Conservation (phyloP, 805 yeast genomes). For the Saccharomycopsis fermentans region DNA sequence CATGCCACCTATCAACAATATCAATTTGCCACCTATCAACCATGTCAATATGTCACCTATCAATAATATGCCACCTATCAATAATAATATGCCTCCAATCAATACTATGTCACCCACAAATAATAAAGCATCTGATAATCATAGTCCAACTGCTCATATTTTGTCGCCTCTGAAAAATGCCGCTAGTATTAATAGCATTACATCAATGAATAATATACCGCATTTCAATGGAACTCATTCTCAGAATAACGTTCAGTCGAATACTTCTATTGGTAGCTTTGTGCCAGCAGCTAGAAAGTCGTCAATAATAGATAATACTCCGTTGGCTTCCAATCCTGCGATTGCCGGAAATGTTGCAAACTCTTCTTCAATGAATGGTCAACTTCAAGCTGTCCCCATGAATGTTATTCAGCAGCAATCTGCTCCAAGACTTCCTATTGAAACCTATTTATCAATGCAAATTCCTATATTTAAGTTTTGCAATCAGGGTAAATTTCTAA, state of each 20-base stretch:
- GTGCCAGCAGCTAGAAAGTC: neutral
- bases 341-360: neutral
- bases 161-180: neutral
- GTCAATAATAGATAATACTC: neutral
- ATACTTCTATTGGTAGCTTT: neutral
- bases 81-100: neutral
- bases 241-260: neutral
- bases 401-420: neutral
- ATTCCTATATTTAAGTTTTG: conserved; percentile 14
- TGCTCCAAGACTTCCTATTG: conserved; percentile 8
- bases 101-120: neutral
- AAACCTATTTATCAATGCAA: conserved; percentile 8
- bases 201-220: neutral
- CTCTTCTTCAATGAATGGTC: neutral
- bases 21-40: too few relatives aligned
- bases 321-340: neutral
- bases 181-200: neutral
- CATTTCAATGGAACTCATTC: neutral
- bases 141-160: neutral
- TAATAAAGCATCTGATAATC: neutral
- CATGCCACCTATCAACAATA: too few relatives aligned
- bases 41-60: too few relatives aligned
- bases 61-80: neutral
- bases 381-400: neutral
- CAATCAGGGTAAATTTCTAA: conserved; percentile 5